Evolutionary conservation across 768 basidiomycete species (phyloP), one percentile per base, ranked within the genome.

Genomic region (Rhodosporidiobolus odoratus): DNA sequence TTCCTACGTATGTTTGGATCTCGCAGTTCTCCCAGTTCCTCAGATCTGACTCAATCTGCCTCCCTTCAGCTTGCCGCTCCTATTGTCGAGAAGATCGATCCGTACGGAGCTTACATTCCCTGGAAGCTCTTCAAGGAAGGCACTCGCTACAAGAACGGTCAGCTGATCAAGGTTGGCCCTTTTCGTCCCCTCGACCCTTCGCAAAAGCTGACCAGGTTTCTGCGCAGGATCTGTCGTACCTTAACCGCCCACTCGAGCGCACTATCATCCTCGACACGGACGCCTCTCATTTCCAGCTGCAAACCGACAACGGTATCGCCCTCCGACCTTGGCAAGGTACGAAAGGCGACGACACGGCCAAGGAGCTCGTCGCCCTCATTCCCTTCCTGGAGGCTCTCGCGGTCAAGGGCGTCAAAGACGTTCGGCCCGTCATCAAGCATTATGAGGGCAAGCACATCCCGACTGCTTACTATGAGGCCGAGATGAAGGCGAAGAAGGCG

Each of bases 361-460:
- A 83, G 72, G 91, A 90, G 0, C 85, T 98, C 48, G 79, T 97
- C 27, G 88, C 87, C n/a, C 85, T 97, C 84, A 93, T 99, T 74
- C 95, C 95, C 1, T 97, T 98, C 87, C 84, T 99, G 7, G 96
- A 98, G 82, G 95, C 96, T 12, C 88, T 99, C 68, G 94, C 87
- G 1, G 94, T 98, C 74, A 93, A 92, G 82, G 90, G 1, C 78
- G 75, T 78, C 40, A 69, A 83, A 34, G 96, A 98, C 76, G 89
- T 98, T 6, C 87, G 95, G 27, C 91, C 89, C 0, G 89, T 98
- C 64, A 80, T 99, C 40, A 81, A 89, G 75, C 87, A 87, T 3
- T 99, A 95, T 79, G 82, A 84, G 9, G 95, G 88, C 54, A 93
- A 95, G 80, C 85, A 97, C 76, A 88, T 99, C 66, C 86, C 93